Conservation (phyloP, 2,329 filamentous ascomycete species). For the Nemania bipapillata region DNA sequence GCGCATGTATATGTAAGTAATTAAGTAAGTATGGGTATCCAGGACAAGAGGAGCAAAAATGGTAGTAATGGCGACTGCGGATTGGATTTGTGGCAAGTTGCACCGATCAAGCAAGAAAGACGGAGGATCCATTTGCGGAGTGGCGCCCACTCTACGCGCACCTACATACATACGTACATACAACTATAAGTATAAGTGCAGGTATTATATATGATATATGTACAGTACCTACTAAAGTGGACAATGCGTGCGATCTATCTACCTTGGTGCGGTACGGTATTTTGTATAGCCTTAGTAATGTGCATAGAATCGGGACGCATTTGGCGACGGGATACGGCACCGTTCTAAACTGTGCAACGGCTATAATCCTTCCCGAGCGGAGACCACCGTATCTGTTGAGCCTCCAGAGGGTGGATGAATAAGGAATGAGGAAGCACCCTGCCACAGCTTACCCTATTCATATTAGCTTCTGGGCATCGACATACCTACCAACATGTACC, state of each 20-base stretch:
- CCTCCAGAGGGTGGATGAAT: slow-evolving; percentile 31
- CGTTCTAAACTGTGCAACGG: slow-evolving; percentile 27
- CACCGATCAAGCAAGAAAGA: slow-evolving; percentile 6
- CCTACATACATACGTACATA: background rate
- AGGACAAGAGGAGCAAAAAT: background rate
- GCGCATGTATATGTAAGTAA: background rate
- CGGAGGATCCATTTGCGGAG: slow-evolving; percentile 22
- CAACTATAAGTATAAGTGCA: too few relatives aligned
- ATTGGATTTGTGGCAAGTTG: slow-evolving; percentile 4
- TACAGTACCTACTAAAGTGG: too few relatives aligned
- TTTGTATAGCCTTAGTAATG: slow-evolving; percentile 33
- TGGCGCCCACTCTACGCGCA: slow-evolving; percentile 1
- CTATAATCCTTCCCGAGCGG: slow-evolving; percentile 33
- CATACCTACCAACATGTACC: too few relatives aligned
- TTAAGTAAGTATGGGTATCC: too few relatives aligned
- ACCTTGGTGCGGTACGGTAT: background rate
- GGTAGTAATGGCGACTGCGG: background rate
- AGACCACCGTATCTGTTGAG: slow-evolving; percentile 26
- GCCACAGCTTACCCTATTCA: slow-evolving; percentile 2
- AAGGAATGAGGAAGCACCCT: slow-evolving; percentile 27
- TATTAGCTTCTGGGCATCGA: slow-evolving; percentile 5
- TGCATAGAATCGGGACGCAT: too few relatives aligned
- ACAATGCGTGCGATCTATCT: too few relatives aligned
- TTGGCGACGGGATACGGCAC: slow-evolving; percentile 16
- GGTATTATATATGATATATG: too few relatives aligned